Evolutionary conservation across 1,284 basidiomycete genomes (phyloP), one percentile per base, ranked within the genome.

Genomic region (Trametes polyzona): DNA sequence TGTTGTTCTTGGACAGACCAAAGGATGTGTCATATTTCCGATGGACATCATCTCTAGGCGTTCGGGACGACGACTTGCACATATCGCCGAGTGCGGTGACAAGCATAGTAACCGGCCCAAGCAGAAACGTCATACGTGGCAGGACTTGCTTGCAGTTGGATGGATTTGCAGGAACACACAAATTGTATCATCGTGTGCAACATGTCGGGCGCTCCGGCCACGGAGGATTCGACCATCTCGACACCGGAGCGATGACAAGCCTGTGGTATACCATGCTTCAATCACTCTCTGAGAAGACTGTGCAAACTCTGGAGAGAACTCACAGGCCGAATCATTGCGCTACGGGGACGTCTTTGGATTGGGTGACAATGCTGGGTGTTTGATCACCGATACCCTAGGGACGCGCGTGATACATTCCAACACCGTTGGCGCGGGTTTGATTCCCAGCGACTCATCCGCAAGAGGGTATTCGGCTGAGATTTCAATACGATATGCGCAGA

Each of bases 161-260:
- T 33, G 52, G 44, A 47, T 54, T 47, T 39, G 30, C 44, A 41
- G 37, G 52, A 47, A 32, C 27, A 11, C 37, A 32, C 30, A 29
- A 8, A 6, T 23, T 21, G 23, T 10, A 14, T 26, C 16, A 19
- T 47, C 10, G 27, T 26, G 1, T 17, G 27, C 24, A 17, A 36
- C 17, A 12, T 29, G 23, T 29, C 37, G 23, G 39, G 60, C 60
- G 60, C 59, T 61, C 59, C 59, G 59, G 49, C 27, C n/a, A 40
- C 33, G 53, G 58, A 55, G 47, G 29, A 59, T 47, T 52, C 50
- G 41, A 24, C 26, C 27, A 55, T 40, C 35, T 40, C 41, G 39
- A 26, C 24, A 33, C 32, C 29, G 48, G 27, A 30, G 39, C 49
- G 16, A 21, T 23, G 41, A 42, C 24, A 42, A 16, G 24, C 41